These are phyloP conservation scores for Ceratobasidium sp. DNA, from an alignment of 1,284 basidiomycete genomes.

Conservation along the genomic window DNA sequence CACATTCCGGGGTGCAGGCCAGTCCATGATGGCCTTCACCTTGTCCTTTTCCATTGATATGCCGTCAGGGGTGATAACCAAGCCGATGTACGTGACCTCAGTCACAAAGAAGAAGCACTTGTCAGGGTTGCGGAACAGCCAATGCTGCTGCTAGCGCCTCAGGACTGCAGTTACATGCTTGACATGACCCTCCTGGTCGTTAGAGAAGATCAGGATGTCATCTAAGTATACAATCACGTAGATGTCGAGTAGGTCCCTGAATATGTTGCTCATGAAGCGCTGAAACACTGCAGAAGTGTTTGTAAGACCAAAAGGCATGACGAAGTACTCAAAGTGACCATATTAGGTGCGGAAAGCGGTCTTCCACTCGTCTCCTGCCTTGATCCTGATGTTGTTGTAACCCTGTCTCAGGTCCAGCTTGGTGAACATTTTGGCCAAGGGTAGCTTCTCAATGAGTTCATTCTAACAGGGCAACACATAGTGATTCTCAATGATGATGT, in stretches of 20 bases:
- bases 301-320: constrained; percentile 56
- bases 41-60: no score
- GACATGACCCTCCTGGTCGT: background rate
- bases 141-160: background rate
- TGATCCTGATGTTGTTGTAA: constrained; percentile 56
- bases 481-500: constrained; percentile 41
- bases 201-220: constrained; percentile 43
- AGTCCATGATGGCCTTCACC: no score
- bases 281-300: constrained; percentile 59
- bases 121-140: constrained; percentile 2
- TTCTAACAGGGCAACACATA: constrained; percentile 52
- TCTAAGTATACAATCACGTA: constrained; percentile 45
- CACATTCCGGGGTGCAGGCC: no score
- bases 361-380: constrained; percentile 56
- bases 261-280: constrained; percentile 49
- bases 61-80: constrained; percentile 51
- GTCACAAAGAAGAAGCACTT: constrained; percentile 50
- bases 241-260: constrained; percentile 35
- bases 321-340: constrained; percentile 59
- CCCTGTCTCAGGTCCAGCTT: constrained; percentile 56
- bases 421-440: constrained; percentile 52
- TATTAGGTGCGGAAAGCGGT: constrained; percentile 59
- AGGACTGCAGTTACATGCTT: constrained; percentile 39
- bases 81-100: background rate
- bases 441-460: constrained; percentile 54